phyloP scores from a whole-genome alignment of 352 stramenopile species.

The Globisporangium solare region DNA sequence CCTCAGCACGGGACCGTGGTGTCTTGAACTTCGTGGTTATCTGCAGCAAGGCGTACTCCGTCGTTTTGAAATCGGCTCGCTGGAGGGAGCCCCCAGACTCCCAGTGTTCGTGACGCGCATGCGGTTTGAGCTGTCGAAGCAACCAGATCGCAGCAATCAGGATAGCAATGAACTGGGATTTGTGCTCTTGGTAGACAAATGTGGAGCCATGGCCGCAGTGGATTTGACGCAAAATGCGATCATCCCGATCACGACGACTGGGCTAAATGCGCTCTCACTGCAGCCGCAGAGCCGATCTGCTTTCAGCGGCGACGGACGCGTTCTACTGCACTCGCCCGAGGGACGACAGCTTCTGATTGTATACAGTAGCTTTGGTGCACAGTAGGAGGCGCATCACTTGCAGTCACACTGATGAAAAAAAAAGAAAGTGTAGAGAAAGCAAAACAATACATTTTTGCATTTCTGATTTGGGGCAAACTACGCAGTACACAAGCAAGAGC shows the following conservation, averaged over 20 bases:
- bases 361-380: too few species aligned
- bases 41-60: conserved; percentile 19
- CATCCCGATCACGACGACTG: conserved; percentile 15
- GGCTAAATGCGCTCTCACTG: neutral
- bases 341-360: too few species aligned
- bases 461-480: too few species aligned
- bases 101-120: conserved; percentile 8
- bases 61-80: conserved; percentile 20
- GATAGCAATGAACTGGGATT: conserved; percentile 4
- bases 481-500: too few species aligned
- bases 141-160: neutral
- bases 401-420: too few species aligned
- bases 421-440: too few species aligned
- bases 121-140: neutral
- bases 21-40: conserved; percentile 40
- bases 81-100: neutral
- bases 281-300: neutral
- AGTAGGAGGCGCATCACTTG: too few species aligned
- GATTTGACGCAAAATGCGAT: conserved; percentile 15
- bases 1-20: conserved; percentile 11
- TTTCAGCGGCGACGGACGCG: neutral
- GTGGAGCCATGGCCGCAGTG: conserved; percentile 21
- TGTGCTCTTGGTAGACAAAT: conserved; percentile 21
- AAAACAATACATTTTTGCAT: too few species aligned
- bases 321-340: conserved; percentile 1